Conservation (phyloP, 1,284 basidiomycete species). For the Exobasidium cylindrosporum region DNA sequence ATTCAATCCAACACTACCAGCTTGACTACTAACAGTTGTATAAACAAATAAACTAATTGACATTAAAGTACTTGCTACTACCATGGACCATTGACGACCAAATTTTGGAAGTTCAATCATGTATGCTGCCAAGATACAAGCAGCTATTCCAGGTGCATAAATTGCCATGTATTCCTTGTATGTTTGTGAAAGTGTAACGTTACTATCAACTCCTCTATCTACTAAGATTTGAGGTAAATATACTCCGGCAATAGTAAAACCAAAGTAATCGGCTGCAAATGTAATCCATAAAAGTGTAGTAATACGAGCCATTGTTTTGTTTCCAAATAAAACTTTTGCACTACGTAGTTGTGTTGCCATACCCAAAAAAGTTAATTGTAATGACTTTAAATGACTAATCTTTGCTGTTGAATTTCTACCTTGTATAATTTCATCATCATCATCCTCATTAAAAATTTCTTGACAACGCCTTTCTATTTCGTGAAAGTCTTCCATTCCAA, state of each 20-base stretch:
- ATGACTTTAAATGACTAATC: constrained; percentile 14
- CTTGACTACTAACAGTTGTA: constrained; percentile 47
- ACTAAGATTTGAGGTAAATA: constrained; percentile 56
- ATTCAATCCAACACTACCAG: constrained; percentile 17
- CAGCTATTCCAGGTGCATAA: constrained; percentile 55
- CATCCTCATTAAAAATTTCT: neutral
- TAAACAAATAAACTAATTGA: constrained; percentile 57
- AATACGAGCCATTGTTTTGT: constrained; percentile 50
- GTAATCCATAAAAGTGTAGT: constrained; percentile 51
- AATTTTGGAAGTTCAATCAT: constrained; percentile 56
- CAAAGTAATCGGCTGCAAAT: constrained; percentile 26
- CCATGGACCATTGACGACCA: constrained; percentile 57
- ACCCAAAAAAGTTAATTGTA: constrained; percentile 32
- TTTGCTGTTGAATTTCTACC: constrained; percentile 10
- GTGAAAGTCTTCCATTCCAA: constrained; percentile 56
- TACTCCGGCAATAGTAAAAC: constrained; percentile 56
- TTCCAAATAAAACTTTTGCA: constrained; percentile 55
- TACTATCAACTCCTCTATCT: constrained; percentile 50
- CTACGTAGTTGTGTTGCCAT: constrained; percentile 43
- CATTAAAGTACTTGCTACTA: constrained; percentile 56
- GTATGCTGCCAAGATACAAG: constrained; percentile 42
- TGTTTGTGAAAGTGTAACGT: constrained; percentile 54
- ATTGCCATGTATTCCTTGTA: constrained; percentile 56
- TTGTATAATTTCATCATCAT: neutral
- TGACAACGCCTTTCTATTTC: constrained; percentile 48